Evolutionary conservation across 164 flowering plant genomes (phyloP).

Genomic region (Magnolia sinica): DNA sequence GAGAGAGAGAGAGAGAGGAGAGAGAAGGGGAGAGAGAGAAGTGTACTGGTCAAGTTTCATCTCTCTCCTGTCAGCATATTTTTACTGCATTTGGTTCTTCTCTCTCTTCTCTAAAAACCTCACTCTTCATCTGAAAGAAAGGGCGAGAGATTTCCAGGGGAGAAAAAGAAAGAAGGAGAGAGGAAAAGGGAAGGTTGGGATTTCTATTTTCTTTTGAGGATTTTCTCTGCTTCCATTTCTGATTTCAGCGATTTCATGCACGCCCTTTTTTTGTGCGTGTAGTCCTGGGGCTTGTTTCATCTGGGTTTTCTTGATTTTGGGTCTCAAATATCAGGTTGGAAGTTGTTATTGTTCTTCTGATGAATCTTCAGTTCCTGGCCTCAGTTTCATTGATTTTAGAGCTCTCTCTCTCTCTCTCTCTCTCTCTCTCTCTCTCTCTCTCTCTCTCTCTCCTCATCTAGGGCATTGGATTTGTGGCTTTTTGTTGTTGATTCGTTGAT

Average conservation of each 20-base stretch:
- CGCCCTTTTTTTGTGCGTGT: neutral
- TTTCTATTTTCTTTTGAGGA: constrained; percentile 13
- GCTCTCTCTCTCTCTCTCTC: neutral
- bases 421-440: neutral
- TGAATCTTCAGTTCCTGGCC: constrained; percentile 2
- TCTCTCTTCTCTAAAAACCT: neutral
- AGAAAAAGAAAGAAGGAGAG: constrained; percentile 15
- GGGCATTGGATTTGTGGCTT: neutral
- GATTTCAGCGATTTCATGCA: constrained; percentile 1
- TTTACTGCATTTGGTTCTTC: constrained; percentile 28
- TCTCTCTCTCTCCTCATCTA: neutral
- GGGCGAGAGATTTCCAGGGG: constrained; percentile 18
- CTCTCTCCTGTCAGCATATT: constrained; percentile 14
- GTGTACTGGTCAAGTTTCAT: constrained; percentile 44
- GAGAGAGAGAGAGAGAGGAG: constrained; percentile 5
- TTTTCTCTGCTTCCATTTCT: constrained; percentile 4
- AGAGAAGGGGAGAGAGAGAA: constrained; percentile 10
- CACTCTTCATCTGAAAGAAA: constrained; percentile 8
- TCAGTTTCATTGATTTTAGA: neutral
- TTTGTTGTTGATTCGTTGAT: neutral
- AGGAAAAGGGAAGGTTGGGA: constrained; percentile 23
- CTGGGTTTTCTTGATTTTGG: constrained; percentile 1
- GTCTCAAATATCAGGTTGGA: constrained; percentile 5
- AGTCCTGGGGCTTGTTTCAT: neutral
- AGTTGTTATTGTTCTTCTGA: constrained; percentile 3